Percentiles rank a stretch among this genome's conserved stretches.
Evolutionary conservation across 2,329 filamentous ascomycete genomes (phyloP).

Genomic region (Lecanicillium sp.): DNA sequence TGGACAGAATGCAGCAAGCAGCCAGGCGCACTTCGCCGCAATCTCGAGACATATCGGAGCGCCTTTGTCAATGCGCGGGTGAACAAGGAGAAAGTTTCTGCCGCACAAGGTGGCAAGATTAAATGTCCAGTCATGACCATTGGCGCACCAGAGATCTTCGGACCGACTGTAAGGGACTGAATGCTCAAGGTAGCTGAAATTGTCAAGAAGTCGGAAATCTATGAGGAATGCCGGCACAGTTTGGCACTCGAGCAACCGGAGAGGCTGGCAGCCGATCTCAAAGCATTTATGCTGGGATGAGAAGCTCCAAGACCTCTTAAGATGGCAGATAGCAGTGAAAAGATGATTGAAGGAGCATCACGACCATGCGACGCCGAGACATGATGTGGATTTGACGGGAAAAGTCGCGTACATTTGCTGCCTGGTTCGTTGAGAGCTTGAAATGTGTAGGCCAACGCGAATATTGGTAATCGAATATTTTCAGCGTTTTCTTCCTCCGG

Average conservation of each 20-base stretch:
- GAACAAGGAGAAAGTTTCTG: background rate
- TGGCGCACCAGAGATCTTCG: slow-evolving; percentile 1
- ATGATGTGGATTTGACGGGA: no score
- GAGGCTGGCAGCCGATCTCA: background rate
- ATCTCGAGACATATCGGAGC: background rate
- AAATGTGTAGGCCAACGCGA: no score
- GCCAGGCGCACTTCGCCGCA: background rate
- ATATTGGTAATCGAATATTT: background rate
- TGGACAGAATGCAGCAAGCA: slow-evolving; percentile 2
- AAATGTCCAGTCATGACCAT: slow-evolving; percentile 2
- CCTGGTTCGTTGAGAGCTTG: no score
- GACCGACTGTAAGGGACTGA: background rate
- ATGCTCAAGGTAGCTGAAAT: background rate
- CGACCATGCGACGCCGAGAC: no score
- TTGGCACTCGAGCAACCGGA: background rate
- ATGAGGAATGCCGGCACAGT: slow-evolving; percentile 1
- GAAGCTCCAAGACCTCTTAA: no score
- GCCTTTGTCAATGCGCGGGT: background rate
- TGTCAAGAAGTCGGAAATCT: background rate
- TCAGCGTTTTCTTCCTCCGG: background rate
- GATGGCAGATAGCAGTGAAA: no score
- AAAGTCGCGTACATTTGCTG: no score
- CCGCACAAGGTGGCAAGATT: background rate
- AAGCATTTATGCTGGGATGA: slow-evolving; percentile 1
- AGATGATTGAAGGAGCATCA: no score